Evolutionary conservation across 2,329 filamentous ascomycete genomes (phyloP), one percentile per base, ranked within the genome.

Genomic region (Aspergillus tamarii): DNA sequence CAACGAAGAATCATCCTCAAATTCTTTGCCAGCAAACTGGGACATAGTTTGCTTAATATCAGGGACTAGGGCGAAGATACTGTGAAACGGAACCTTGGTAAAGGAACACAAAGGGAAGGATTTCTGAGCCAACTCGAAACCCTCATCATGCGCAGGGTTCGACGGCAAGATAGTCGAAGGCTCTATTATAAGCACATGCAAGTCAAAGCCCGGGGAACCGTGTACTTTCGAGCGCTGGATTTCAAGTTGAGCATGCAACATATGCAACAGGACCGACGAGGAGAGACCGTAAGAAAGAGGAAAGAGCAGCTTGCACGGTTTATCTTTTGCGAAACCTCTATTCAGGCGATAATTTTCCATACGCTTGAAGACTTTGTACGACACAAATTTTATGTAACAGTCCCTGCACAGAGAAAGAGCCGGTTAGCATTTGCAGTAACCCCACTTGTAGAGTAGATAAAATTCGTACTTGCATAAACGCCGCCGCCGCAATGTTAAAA

Each of bases 231-330:
- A 82, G 46, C 85, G 83, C 74, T 94, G 90, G 60, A 84, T 85
- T 67, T 86, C 82, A 53, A 91, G 82, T 72, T 93, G 91, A 64
- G 85, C 81, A 76, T 92, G 86, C 60, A 98, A 82, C 26, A 96
- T 84, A 70, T 94, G 87, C 34, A 96, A 83, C 50, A 99, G 82
- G 16, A 88, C 87, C 16, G 91, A 84, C 0, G 94, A 98, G 1
- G 91, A 95, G 1, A 91, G 82, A 0, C 95, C 94, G 71, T 93
- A 89, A 0, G 94, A 97, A 1, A 97, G 81, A 7, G 93, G 92
- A 23, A 97, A 81, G 21, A 97, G 81, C 55, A 97, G 86, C 69
- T 79, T 86, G 68, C 80, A 81, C 62, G 80, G 79, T 58, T 79
- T 73, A 50, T 80, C 79, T 62, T 78, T 76, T 26, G 78, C 71